A percentile compares a stretch with the other conserved stretches of the same genome.
Conservation (phyloP, 306 rosid genomes). For the Cicer yamashitae region DNA sequence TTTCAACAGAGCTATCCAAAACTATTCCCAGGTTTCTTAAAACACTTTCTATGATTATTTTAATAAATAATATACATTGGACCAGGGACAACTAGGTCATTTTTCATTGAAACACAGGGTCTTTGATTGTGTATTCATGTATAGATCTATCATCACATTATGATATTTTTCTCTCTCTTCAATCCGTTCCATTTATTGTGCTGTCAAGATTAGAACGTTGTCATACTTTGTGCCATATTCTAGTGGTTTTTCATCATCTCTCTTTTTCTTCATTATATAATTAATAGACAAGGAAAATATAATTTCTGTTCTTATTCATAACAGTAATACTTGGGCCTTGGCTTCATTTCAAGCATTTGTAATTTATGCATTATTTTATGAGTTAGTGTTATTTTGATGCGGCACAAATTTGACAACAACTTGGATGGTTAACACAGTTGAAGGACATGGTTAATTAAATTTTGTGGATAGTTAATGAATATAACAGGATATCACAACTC, state of each 20-base stretch:
- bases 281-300: slow-evolving; percentile 13
- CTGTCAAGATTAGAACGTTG: slow-evolving; percentile 11
- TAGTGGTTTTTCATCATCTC: not conserved
- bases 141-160: slow-evolving; percentile 13
- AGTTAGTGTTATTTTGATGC: too few relatives aligned
- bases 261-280: not conserved
- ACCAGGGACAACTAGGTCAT: slow-evolving; percentile 3
- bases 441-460: too few relatives aligned
- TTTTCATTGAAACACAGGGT: slow-evolving; percentile 22
- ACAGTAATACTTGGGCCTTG: slow-evolving; percentile 13
- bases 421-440: too few relatives aligned
- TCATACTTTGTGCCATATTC: slow-evolving; percentile 16
- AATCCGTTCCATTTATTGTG: slow-evolving; percentile 10
- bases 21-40: slow-evolving; percentile 91
- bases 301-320: slow-evolving; percentile 5
- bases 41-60: slow-evolving; percentile 29
- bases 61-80: not conserved
- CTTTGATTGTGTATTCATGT: slow-evolving; percentile 10
- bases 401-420: too few relatives aligned
- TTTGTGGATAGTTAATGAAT: too few relatives aligned
- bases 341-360: slow-evolving; percentile 36
- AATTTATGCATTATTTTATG: slow-evolving; percentile 3
- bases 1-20: slow-evolving; percentile 98
- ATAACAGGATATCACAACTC: too few relatives aligned
- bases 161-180: not conserved